These are phyloP conservation scores for Recurvomyces mirabilis DNA, from an alignment of 495 filamentous ascomycete species.

Conservation along the genomic window DNA sequence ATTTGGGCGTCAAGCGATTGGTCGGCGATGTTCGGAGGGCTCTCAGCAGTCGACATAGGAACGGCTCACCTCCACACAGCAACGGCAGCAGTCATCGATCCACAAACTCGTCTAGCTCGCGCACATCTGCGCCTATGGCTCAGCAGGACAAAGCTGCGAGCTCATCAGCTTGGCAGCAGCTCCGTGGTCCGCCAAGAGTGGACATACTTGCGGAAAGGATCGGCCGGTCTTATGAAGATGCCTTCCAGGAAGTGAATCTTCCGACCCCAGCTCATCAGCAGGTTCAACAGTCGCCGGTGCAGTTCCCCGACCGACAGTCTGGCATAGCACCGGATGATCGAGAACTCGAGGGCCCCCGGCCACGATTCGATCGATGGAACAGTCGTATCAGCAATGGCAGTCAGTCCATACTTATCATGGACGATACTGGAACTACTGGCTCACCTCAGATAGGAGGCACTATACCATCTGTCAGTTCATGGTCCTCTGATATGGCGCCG, in stretches of 20 bases:
- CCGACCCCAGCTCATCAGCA: not conserved
- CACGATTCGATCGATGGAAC: slow-evolving; percentile 23
- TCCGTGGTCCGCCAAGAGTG: slow-evolving; percentile 11
- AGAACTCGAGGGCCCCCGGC: not conserved
- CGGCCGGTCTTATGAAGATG: slow-evolving; percentile 11
- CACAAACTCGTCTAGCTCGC: slow-evolving; percentile 15
- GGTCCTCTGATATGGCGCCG: slow-evolving; percentile 2
- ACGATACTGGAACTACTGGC: slow-evolving; percentile 44
- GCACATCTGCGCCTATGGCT: slow-evolving; percentile 3
- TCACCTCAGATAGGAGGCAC: slow-evolving; percentile 24
- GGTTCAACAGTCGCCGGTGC: not conserved
- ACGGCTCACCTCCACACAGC: slow-evolving; percentile 1
- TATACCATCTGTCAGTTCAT: slow-evolving; percentile 17
- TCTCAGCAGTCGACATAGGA: slow-evolving; percentile 52
- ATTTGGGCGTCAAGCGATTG: slow-evolving; percentile 67
- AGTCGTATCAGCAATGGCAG: slow-evolving; percentile 66
- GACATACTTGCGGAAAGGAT: slow-evolving; percentile 11
- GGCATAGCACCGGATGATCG: not conserved
- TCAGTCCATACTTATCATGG: slow-evolving; percentile 79
- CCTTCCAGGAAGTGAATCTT: slow-evolving; percentile 6
- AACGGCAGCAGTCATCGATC: slow-evolving; percentile 19
- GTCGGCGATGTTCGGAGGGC: slow-evolving; percentile 81
- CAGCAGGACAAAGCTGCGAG: not conserved
- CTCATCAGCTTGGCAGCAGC: slow-evolving; percentile 14
- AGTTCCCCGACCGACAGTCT: not conserved